Conservation (phyloP, 177 flowering plant genomes). For the Vitis hybrid region DNA sequence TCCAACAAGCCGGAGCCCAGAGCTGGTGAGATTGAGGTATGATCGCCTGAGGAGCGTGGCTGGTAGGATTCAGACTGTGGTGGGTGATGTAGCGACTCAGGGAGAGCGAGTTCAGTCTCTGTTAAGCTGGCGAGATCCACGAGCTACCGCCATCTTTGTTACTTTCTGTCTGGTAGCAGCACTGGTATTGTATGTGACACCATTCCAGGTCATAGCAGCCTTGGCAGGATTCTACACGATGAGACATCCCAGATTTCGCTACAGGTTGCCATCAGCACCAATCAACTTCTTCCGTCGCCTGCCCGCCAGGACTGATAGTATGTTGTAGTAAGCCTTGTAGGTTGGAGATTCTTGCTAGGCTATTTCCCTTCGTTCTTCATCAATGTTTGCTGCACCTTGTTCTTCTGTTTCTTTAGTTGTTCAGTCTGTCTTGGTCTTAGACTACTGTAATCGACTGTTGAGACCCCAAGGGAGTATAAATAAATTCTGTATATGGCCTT, state of each 20-base stretch:
- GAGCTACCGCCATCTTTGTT: constrained; percentile 73
- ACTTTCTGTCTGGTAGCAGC: constrained; percentile 73
- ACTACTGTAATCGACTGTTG: too few species aligned
- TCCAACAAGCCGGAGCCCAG: constrained; percentile 68
- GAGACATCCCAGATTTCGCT: constrained; percentile 91
- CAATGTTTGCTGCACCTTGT: too few species aligned
- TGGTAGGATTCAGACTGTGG: constrained; percentile 83
- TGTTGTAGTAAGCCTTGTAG: constrained; percentile 45
- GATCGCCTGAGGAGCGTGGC: constrained; percentile 90
- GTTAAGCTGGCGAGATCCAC: constrained; percentile 91
- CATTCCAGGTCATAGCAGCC: constrained; percentile 72
- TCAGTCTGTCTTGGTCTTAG: too few species aligned
- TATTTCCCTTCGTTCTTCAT: background rate
- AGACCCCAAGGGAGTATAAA: too few species aligned
- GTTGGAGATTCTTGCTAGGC: constrained; percentile 4
- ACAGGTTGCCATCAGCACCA: constrained; percentile 67
- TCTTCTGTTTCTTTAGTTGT: too few species aligned
- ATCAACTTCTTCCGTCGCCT: constrained; percentile 89
- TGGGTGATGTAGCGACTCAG: constrained; percentile 87
- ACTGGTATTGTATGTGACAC: constrained; percentile 69
- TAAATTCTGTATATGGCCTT: too few species aligned
- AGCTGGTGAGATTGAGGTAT: constrained; percentile 81
- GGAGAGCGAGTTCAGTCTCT: constrained; percentile 76
- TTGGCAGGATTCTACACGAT: constrained; percentile 61
- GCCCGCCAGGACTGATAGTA: constrained; percentile 82